These are phyloP conservation scores for Ceratocystis albifundus DNA, from an alignment of 2,329 filamentous ascomycete genomes.

Conservation along the genomic window DNA sequence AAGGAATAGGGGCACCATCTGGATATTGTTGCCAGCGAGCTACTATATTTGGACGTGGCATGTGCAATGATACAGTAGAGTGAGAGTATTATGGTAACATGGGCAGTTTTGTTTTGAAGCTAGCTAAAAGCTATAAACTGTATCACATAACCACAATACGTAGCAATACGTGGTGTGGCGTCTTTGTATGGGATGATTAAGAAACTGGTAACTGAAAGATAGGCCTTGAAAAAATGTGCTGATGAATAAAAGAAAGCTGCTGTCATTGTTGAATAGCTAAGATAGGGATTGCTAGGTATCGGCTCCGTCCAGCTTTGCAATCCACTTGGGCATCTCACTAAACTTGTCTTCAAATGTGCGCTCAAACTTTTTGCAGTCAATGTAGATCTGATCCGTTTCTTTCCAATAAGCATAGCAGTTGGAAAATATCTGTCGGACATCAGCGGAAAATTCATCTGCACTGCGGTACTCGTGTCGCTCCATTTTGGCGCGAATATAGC, in stretches of 20 bases:
- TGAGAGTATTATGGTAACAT: too few species aligned
- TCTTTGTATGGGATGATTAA: not conserved
- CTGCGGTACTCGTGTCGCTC: conserved; percentile 40
- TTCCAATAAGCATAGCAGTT: conserved; percentile 56
- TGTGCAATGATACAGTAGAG: too few species aligned
- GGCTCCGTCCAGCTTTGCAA: conserved; percentile 38
- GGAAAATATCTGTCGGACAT: conserved; percentile 50
- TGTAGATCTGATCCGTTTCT: conserved; percentile 43
- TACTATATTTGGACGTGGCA: too few species aligned
- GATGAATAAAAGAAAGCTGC: not conserved
- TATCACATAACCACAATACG: not conserved
- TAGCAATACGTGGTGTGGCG: not conserved
- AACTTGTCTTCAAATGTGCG: conserved; percentile 50
- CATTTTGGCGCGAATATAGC: conserved; percentile 50
- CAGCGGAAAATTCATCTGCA: conserved; percentile 43
- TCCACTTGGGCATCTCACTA: conserved; percentile 48
- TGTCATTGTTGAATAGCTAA: too few species aligned
- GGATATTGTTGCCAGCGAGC: too few species aligned
- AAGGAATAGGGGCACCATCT: too few species aligned
- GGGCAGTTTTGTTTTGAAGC: too few species aligned
- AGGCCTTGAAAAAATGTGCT: not conserved
- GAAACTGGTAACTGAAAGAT: not conserved
- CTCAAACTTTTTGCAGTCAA: conserved; percentile 46
- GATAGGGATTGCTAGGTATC: conserved; percentile 5
- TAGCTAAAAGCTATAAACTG: too few species aligned